Percentiles rank a stretch among this genome's conserved stretches.
Conservation (phyloP, 176 grass and related monocot species). For the Oryza nivara region DNA sequence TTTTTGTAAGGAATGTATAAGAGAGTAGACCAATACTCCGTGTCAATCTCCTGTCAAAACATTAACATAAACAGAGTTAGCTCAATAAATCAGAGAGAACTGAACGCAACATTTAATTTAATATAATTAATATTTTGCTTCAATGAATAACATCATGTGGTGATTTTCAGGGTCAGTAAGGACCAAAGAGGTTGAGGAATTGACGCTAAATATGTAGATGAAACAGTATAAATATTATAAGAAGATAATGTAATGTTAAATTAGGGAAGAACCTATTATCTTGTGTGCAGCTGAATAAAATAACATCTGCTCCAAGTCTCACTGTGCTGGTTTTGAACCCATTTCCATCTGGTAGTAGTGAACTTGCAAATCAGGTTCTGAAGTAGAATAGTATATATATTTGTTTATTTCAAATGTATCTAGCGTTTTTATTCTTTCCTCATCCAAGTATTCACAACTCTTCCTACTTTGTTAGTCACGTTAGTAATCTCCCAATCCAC, state of each 20-base stretch:
- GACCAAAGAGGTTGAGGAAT: not conserved
- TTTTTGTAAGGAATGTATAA: slow-evolving; percentile 69
- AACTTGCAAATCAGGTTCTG: slow-evolving; percentile 26
- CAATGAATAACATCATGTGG: not conserved
- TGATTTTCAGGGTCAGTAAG: not conserved
- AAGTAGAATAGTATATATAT: not conserved
- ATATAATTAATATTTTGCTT: not conserved
- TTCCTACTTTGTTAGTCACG: too few species aligned
- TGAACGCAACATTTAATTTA: slow-evolving; percentile 22
- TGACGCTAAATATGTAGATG: not conserved
- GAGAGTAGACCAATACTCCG: slow-evolving; percentile 78
- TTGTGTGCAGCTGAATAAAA: slow-evolving; percentile 66
- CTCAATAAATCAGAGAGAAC: slow-evolving; percentile 20
- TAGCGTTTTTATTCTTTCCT: too few species aligned
- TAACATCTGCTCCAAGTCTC: slow-evolving; percentile 81
- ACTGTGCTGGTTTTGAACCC: slow-evolving; percentile 92
- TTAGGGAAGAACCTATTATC: slow-evolving; percentile 48
- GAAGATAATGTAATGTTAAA: too few species aligned
- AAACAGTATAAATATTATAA: not conserved
- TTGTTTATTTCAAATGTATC: too few species aligned
- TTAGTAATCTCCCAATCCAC: too few species aligned
- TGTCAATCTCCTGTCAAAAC: slow-evolving; percentile 55
- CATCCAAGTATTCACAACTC: too few species aligned
- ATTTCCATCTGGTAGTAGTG: slow-evolving; percentile 66
- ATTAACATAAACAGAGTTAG: not conserved